Evolutionary conservation across 306 rosid species (phyloP).

Genomic region (Corylus americana): DNA sequence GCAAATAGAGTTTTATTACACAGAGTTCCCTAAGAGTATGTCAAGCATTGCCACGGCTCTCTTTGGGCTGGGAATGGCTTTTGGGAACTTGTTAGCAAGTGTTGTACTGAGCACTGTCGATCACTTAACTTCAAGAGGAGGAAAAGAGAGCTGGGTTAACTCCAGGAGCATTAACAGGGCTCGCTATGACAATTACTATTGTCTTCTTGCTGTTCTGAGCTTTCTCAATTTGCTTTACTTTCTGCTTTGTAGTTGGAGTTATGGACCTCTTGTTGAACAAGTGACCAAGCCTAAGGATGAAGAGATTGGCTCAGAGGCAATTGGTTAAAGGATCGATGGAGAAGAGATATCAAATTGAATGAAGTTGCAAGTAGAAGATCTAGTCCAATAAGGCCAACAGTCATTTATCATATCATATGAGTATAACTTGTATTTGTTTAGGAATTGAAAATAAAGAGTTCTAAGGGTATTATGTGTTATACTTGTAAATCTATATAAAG

Average conservation of each 20-base stretch:
- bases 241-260: conserved; percentile 62
- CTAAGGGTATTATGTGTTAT: too few species aligned
- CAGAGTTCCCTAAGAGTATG: conserved; percentile 71
- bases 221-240: conserved; percentile 40
- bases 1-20: conserved; percentile 66
- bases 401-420: too few species aligned
- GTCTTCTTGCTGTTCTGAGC: conserved; percentile 53
- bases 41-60: conserved; percentile 61
- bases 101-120: conserved; percentile 45
- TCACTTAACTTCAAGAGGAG: conserved; percentile 48
- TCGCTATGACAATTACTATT: conserved; percentile 54
- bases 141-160: conserved; percentile 56
- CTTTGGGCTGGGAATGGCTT: conserved; percentile 47
- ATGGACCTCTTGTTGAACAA: conserved; percentile 47
- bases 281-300: conserved; percentile 10
- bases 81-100: conserved; percentile 52
- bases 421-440: too few species aligned
- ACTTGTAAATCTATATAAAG: too few species aligned
- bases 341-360: too few species aligned
- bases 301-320: too few species aligned
- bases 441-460: too few species aligned
- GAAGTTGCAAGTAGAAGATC: too few species aligned
- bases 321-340: too few species aligned
- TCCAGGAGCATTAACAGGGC: conserved; percentile 50
- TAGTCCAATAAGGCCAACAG: too few species aligned